phyloP scores from a whole-genome alignment of 164 flowering plant species.

The Nymphaea colorata region DNA sequence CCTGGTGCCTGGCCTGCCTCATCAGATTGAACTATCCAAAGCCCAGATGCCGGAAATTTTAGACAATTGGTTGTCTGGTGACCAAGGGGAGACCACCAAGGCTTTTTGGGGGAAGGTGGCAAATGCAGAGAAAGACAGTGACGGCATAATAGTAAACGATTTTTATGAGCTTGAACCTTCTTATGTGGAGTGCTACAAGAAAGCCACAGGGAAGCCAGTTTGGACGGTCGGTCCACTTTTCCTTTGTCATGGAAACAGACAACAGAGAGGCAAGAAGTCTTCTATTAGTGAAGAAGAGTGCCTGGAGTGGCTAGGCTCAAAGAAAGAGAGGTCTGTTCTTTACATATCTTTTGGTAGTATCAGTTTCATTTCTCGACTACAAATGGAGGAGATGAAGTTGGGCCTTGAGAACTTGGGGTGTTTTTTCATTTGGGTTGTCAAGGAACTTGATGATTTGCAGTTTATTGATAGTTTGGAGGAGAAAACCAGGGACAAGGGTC shows the following conservation, averaged over 20 bases:
- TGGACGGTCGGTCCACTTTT: conserved; percentile 4
- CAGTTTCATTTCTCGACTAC: background rate
- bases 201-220: background rate
- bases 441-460: background rate
- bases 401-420: background rate
- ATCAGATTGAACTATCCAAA: too few relatives aligned
- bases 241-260: background rate
- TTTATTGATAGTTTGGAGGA: conserved; percentile 20
- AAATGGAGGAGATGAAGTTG: background rate
- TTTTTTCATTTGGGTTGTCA: conserved; percentile 3
- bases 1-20: too few relatives aligned
- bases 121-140: background rate
- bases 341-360: conserved; percentile 4
- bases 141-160: conserved; percentile 3
- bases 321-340: conserved; percentile 1
- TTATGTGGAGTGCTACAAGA: background rate
- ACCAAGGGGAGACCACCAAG: too few relatives aligned
- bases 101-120: too few relatives aligned
- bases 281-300: background rate
- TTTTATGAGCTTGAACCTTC: conserved; percentile 2
- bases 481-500: conserved; percentile 14
- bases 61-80: too few relatives aligned
- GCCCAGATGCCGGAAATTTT: too few relatives aligned
- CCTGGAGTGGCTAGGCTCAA: background rate
- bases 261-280: background rate